phyloP scores from a whole-genome alignment of 129 eudicot species.

The Lactuca saligna region DNA sequence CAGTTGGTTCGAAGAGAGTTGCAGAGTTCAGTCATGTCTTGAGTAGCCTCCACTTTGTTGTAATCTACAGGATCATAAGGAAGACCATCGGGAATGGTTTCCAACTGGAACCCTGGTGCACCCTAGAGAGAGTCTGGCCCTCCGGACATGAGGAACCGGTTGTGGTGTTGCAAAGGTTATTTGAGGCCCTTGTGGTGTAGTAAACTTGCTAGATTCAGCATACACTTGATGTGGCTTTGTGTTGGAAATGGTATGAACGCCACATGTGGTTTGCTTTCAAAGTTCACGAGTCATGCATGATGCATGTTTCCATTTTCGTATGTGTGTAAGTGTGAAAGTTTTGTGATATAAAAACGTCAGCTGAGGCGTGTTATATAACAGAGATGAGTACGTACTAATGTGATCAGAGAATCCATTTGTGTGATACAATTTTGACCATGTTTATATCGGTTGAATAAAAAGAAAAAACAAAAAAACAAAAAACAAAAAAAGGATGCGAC shows the following conservation, averaged over 20 bases:
- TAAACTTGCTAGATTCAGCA: slow-evolving; percentile 44
- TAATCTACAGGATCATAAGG: slow-evolving; percentile 9
- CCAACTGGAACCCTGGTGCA: slow-evolving; percentile 34
- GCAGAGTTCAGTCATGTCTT: not conserved
- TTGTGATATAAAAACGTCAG: no score
- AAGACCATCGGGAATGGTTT: slow-evolving; percentile 49
- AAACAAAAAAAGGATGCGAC: no score
- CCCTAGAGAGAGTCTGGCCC: slow-evolving; percentile 27
- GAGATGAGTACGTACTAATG: no score
- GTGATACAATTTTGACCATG: no score
- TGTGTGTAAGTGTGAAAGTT: not conserved
- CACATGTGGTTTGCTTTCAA: slow-evolving; percentile 26
- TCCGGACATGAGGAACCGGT: slow-evolving; percentile 34
- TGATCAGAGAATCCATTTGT: no score
- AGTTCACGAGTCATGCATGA: not conserved
- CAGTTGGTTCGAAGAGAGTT: slow-evolving; percentile 10
- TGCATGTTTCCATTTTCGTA: not conserved
- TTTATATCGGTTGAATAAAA: no score
- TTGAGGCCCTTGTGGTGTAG: slow-evolving; percentile 43
- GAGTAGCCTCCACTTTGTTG: not conserved
- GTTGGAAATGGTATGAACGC: slow-evolving; percentile 50
- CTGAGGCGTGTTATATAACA: no score
- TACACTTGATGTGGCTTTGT: slow-evolving; percentile 56
- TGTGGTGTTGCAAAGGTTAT: slow-evolving; percentile 55
- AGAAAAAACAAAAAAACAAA: no score